A percentile compares a stretch with the other conserved stretches of the same genome.
Conservation (phyloP, 2,329 filamentous ascomycete species). For the Huntiella omanensis region DNA sequence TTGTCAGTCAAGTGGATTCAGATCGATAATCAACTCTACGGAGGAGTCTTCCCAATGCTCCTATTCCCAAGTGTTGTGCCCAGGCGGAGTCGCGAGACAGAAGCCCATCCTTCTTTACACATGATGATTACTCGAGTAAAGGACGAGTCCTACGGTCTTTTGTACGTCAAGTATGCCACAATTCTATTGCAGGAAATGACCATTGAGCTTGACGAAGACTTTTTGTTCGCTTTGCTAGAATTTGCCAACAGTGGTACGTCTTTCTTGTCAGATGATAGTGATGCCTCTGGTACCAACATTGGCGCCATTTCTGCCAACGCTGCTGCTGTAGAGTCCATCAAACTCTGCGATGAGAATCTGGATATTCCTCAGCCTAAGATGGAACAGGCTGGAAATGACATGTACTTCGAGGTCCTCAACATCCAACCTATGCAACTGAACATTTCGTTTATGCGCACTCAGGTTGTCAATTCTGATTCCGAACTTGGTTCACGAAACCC, state of each 20-base stretch:
- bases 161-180: conserved; percentile 97
- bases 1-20: conserved; percentile 96
- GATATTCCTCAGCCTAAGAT: conserved; percentile 84
- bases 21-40: conserved; percentile 95
- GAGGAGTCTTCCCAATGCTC: conserved; percentile 92
- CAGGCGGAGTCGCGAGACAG: conserved; percentile 90
- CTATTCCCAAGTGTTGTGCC: conserved; percentile 95
- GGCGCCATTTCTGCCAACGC: neutral
- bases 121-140: conserved; percentile 86
- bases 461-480: conserved; percentile 89
- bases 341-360: conserved; percentile 72
- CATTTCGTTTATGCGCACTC: conserved; percentile 89
- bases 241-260: conserved; percentile 79
- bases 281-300: neutral
- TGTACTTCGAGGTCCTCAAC: conserved; percentile 94
- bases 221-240: conserved; percentile 88
- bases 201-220: conserved; percentile 91
- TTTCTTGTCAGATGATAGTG: conserved; percentile 37
- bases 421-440: conserved; percentile 97
- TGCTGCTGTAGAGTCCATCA: conserved; percentile 36
- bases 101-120: conserved; percentile 87
- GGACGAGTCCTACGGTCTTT: conserved; percentile 90
- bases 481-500: conserved; percentile 81
- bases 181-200: conserved; percentile 94
- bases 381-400: conserved; percentile 71